Evolutionary conservation across 2,329 filamentous ascomycete genomes (phyloP).

Genomic region (Fusarium chaquense): DNA sequence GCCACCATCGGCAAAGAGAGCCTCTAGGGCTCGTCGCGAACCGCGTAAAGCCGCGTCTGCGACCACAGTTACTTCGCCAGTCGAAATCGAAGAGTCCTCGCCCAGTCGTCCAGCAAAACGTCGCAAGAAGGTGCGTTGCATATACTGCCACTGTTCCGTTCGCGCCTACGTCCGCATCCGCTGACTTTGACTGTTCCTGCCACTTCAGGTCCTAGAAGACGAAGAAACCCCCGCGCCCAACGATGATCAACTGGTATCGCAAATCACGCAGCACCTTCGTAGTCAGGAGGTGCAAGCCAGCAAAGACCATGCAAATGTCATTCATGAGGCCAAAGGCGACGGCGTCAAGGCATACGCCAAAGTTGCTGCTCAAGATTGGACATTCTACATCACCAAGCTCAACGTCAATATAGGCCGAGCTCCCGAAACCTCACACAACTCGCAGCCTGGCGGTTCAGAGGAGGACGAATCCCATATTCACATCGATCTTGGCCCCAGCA

Average conservation of each 20-base stretch:
- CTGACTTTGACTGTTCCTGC: slow-evolving; percentile 22
- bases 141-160: background rate
- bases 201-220: slow-evolving; percentile 54
- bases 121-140: slow-evolving; percentile 67
- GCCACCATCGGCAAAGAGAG: slow-evolving; percentile 56
- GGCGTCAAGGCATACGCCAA: slow-evolving; percentile 83
- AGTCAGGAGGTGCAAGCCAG: slow-evolving; percentile 67
- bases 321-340: slow-evolving; percentile 71
- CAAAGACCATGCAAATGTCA: slow-evolving; percentile 72
- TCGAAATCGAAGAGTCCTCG: slow-evolving; percentile 65
- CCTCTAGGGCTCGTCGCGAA: slow-evolving; percentile 55
- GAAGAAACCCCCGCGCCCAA: slow-evolving; percentile 58
- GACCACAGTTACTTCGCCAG: slow-evolving; percentile 50
- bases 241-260: slow-evolving; percentile 68
- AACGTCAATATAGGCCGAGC: slow-evolving; percentile 80
- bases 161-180: slow-evolving; percentile 5
- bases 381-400: slow-evolving; percentile 83
- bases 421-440: slow-evolving; percentile 61
- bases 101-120: slow-evolving; percentile 73
- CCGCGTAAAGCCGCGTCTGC: slow-evolving; percentile 54
- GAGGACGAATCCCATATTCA: slow-evolving; percentile 70
- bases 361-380: slow-evolving; percentile 85
- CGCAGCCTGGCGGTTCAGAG: slow-evolving; percentile 56
- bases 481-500: slow-evolving; percentile 88
- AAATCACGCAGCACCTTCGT: slow-evolving; percentile 66